A percentile compares a stretch with the other conserved stretches of the same genome.
phyloP scores from a whole-genome alignment of 1,284 basidiomycete species.

The Tilletia caries region DNA sequence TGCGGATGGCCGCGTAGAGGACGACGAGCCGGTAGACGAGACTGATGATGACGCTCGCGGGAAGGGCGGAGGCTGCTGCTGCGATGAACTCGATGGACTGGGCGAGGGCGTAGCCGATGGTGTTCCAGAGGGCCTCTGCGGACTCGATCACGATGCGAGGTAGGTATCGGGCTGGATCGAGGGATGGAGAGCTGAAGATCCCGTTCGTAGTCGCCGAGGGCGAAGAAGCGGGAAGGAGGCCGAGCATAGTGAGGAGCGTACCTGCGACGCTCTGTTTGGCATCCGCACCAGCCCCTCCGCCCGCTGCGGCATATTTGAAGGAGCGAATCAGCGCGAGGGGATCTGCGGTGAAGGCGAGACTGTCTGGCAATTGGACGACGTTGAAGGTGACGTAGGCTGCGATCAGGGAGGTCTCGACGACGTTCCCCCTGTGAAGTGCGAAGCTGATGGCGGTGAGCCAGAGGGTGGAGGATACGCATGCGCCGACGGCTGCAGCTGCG shows the following conservation, averaged over 20 bases:
- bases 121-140: background rate
- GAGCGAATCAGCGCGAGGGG: conserved; percentile 47
- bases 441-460: conserved; percentile 52
- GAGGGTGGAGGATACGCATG: conserved; percentile 39
- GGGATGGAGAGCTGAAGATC: background rate
- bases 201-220: too few species aligned
- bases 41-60: conserved; percentile 46
- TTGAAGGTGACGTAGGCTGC: conserved; percentile 51
- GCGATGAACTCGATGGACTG: conserved; percentile 39
- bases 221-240: background rate
- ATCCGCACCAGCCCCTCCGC: background rate
- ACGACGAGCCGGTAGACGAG: conserved; percentile 49
- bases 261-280: background rate
- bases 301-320: conserved; percentile 36
- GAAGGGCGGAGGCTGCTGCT: conserved; percentile 42
- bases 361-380: conserved; percentile 44
- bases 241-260: background rate
- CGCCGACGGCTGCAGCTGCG: conserved; percentile 46
- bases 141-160: conserved; percentile 12
- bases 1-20: conserved; percentile 47
- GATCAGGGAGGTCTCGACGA: conserved; percentile 51
- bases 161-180: background rate
- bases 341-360: conserved; percentile 42
- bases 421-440: conserved; percentile 49
- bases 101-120: background rate